Evolutionary conservation across 768 basidiomycete genomes (phyloP).

Genomic region (Mycena haematopus): DNA sequence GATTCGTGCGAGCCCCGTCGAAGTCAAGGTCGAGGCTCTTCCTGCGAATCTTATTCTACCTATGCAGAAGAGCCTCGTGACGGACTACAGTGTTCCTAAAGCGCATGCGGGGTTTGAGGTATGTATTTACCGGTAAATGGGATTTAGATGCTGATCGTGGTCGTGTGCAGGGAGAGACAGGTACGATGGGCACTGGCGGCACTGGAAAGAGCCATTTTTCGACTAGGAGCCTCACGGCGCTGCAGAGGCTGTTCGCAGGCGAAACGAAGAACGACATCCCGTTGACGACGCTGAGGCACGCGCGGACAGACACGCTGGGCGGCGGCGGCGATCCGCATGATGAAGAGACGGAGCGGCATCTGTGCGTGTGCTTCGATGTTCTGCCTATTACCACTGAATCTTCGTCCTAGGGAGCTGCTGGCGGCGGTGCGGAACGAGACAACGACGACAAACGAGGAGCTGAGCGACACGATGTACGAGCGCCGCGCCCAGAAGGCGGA

Average conservation of each 20-base stretch:
- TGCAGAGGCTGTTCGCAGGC: conserved; percentile 74
- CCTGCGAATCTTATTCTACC: conserved; percentile 80
- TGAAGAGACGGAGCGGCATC: conserved; percentile 73
- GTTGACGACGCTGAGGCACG: conserved; percentile 59
- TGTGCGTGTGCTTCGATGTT: conserved; percentile 54
- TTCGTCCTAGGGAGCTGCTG: conserved; percentile 64
- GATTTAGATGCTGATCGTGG: neutral
- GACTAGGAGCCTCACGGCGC: conserved; percentile 60
- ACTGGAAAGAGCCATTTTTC: conserved; percentile 51
- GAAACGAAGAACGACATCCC: conserved; percentile 61
- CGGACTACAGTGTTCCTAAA: conserved; percentile 54
- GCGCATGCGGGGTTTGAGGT: conserved; percentile 32
- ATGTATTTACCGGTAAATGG: neutral
- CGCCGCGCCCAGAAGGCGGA: conserved; percentile 79
- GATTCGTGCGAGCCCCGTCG: conserved; percentile 75
- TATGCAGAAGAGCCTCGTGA: conserved; percentile 77
- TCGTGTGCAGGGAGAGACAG: conserved; percentile 29
- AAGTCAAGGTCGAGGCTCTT: conserved; percentile 71
- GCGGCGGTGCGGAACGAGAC: conserved; percentile 66
- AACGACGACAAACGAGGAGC: conserved; percentile 51
- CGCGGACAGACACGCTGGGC: conserved; percentile 39
- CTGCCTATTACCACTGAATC: conserved; percentile 8
- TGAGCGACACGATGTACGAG: conserved; percentile 70
- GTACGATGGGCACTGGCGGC: neutral
- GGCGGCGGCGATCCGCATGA: conserved; percentile 42